Evolutionary conservation across 345 rosid species (phyloP).

Genomic region (Theobroma cacao): DNA sequence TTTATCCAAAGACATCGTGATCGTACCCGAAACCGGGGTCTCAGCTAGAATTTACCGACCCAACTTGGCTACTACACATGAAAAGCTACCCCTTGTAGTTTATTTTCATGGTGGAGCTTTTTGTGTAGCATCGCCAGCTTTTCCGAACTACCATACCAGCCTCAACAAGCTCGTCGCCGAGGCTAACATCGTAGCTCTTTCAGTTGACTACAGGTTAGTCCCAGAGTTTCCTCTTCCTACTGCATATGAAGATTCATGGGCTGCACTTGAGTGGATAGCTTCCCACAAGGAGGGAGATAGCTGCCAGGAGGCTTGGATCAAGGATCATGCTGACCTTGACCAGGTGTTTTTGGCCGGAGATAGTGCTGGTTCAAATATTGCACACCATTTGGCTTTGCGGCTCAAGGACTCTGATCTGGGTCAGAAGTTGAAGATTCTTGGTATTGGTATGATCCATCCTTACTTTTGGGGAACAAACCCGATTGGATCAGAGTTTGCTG

Average conservation of each 20-base stretch:
- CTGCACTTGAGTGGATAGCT: slow-evolving; percentile 51
- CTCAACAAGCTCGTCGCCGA: slow-evolving; percentile 56
- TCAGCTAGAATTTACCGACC: slow-evolving; percentile 71
- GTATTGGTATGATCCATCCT: slow-evolving; percentile 70
- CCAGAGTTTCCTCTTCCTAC: slow-evolving; percentile 76
- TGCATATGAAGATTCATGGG: slow-evolving; percentile 76
- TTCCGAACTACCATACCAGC: slow-evolving; percentile 58
- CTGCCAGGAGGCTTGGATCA: slow-evolving; percentile 46
- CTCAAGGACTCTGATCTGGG: slow-evolving; percentile 22
- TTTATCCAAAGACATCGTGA: slow-evolving; percentile 57
- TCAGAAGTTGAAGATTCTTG: slow-evolving; percentile 34
- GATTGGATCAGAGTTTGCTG: slow-evolving; percentile 48
- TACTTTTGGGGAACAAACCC: slow-evolving; percentile 69
- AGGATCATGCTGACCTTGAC: slow-evolving; percentile 40
- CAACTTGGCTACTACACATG: slow-evolving; percentile 5
- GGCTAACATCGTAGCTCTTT: slow-evolving; percentile 55
- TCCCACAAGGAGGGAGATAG: slow-evolving; percentile 19
- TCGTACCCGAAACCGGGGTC: slow-evolving; percentile 45
- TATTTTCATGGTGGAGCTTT: slow-evolving; percentile 94
- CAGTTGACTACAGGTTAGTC: slow-evolving; percentile 65
- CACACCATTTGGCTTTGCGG: slow-evolving; percentile 59
- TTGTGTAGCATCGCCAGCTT: slow-evolving; percentile 46
- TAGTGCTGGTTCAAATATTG: slow-evolving; percentile 71
- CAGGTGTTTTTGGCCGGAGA: slow-evolving; percentile 58
- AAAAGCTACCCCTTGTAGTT: slow-evolving; percentile 60